Conservation (phyloP, 352 stramenopile species). For the Peronosclerospora sorghi region DNA sequence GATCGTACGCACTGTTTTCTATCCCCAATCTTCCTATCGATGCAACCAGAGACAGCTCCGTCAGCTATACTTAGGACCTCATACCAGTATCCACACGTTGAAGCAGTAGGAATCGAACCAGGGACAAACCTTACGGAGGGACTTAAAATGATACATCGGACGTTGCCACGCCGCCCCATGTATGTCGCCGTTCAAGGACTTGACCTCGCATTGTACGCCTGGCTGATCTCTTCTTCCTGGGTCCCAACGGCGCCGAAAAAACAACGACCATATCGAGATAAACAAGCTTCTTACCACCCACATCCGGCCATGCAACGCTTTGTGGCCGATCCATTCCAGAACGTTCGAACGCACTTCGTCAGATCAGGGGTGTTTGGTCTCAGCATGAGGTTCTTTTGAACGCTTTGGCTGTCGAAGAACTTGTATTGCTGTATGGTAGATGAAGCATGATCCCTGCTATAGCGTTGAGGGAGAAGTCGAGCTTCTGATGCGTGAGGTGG, state of each 20-base stretch:
- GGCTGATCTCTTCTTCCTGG: constrained; percentile 89
- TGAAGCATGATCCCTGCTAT: constrained; percentile 81
- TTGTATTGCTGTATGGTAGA: constrained; percentile 88
- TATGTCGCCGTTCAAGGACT: constrained; percentile 82
- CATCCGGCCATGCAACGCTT: constrained; percentile 54
- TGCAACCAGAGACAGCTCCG: no score
- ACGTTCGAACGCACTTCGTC: constrained; percentile 82
- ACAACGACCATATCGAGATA: constrained; percentile 90
- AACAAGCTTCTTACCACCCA: constrained; percentile 75
- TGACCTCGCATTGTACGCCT: constrained; percentile 85
- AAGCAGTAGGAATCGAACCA: no score
- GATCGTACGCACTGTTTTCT: no score
- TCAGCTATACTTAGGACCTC: no score
- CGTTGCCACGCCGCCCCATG: no score
- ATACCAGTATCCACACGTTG: no score
- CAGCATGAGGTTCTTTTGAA: constrained; percentile 95
- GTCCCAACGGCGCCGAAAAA: constrained; percentile 81
- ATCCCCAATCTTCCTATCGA: no score
- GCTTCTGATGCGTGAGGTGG: constrained; percentile 65
- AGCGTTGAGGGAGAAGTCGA: constrained; percentile 40
- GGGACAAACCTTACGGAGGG: no score
- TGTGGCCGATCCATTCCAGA: constrained; percentile 54
- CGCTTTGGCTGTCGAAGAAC: constrained; percentile 90
- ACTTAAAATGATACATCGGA: no score
- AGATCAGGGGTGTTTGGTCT: constrained; percentile 92